Conservation (phyloP, 257 asterid genomes). For the Thymus quinquecostatus region DNA sequence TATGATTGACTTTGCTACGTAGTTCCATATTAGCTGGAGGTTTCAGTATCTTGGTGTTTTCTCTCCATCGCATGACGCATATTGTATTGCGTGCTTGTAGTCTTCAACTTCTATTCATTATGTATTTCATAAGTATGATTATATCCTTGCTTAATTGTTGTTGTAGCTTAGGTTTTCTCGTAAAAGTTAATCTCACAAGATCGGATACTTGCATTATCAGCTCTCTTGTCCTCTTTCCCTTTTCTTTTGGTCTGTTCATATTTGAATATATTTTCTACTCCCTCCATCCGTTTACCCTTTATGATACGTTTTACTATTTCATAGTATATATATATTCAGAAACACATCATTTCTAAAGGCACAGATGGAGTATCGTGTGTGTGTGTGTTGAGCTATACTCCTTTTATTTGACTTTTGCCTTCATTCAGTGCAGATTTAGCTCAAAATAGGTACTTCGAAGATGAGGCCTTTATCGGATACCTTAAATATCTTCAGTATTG, state of each 20-base stretch:
- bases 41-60: background rate
- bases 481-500: conserved; percentile 91
- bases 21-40: background rate
- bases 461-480: conserved; percentile 90
- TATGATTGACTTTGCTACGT: no score
- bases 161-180: no score
- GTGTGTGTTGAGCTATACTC: background rate
- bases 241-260: background rate
- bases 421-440: conserved; percentile 74
- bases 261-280: background rate
- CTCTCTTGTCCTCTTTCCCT: background rate
- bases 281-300: no score
- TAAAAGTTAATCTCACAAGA: no score
- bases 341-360: no score
- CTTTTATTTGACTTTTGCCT: conserved; percentile 31
- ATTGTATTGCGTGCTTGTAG: background rate
- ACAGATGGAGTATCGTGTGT: no score
- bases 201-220: background rate
- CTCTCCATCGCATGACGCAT: background rate
- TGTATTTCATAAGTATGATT: no score
- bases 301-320: no score
- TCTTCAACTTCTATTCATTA: background rate
- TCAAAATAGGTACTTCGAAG: conserved; percentile 91
- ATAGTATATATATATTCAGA: background rate
- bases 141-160: no score